A percentile compares a stretch with the other conserved stretches of the same genome.
phyloP scores from a whole-genome alignment of 139 green algal species.

The Coelastrella sp. region DNA sequence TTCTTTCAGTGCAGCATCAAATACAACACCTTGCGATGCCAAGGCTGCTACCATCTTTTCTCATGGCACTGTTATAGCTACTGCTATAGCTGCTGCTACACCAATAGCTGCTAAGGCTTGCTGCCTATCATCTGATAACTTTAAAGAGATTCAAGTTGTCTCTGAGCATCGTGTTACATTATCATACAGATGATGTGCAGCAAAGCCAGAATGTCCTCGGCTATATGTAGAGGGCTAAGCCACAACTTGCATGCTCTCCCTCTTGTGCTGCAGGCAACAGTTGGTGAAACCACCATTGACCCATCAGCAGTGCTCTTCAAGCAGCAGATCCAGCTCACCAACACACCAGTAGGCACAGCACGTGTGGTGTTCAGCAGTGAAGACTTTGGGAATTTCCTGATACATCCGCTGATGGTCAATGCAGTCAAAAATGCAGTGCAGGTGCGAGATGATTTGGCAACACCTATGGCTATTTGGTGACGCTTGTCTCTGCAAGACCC shows the following conservation, averaged over 20 bases:
- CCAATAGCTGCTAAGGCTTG: too few relatives aligned
- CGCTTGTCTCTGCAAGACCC: too few relatives aligned
- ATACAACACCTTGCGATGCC: too few relatives aligned
- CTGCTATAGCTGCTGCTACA: too few relatives aligned
- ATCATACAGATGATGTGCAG: not conserved
- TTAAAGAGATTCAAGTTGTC: not conserved
- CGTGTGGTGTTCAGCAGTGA: conserved; percentile 50
- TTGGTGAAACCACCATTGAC: conserved; percentile 56
- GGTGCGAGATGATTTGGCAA: conserved; percentile 27
- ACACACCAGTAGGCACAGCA: conserved; percentile 46
- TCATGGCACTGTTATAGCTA: too few relatives aligned
- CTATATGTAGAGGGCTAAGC: not conserved
- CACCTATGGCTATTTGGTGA: not conserved
- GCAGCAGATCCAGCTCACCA: conserved; percentile 54
- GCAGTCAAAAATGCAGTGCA: conserved; percentile 47
- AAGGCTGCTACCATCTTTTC: not conserved
- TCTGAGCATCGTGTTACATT: not conserved
- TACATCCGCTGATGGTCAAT: conserved; percentile 52
- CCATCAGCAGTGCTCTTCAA: conserved; percentile 31
- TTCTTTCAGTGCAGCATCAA: too few relatives aligned
- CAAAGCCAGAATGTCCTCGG: too few relatives aligned
- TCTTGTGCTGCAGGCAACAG: conserved; percentile 30
- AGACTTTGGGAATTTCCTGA: conserved; percentile 61
- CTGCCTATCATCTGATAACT: too few relatives aligned
- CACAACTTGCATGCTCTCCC: not conserved